Evolutionary conservation across 352 stramenopile species (phyloP), one percentile per base, ranked within the genome.

Genomic region (Phytopythium helicoides): DNA sequence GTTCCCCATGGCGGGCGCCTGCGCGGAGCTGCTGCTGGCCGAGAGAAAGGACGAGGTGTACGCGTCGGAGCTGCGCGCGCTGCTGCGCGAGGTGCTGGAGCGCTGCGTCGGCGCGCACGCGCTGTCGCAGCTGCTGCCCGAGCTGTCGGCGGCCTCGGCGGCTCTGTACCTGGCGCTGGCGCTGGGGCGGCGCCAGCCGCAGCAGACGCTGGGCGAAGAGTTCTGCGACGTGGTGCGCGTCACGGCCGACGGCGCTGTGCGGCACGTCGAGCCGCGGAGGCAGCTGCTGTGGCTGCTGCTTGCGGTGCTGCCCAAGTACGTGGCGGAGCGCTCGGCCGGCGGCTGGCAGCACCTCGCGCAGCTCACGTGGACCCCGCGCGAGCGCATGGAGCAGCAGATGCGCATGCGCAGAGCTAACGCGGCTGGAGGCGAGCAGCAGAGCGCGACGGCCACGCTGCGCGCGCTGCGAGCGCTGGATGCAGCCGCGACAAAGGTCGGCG

Each of bases 171-270:
- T 81, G 47, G 40, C 73, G 55, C 61, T 89, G 25, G 76, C 69
- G 42, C 66, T 94, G 15, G 71, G 78, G 6, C 47, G 58, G 41
- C 68, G 68, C 47, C 75, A 75, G 44, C 78, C 83, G 33, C 70
- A 84, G 50, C 86, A 95, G 52, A 93, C 83, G 34, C 70, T 95
- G n/a, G 86, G 86, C 9, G 86, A 95, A 54, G 86, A 95, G 46
- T 95, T 89, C 55, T 94, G 86, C 40, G 84, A 94, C 46, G 69
- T 94, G 12, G 73, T 93, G 41, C 83, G 83, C 31, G 76, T 93
- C 21, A 70, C 66, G 5, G 19, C 22, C 1, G 45, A 18, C 0
- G 31, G 46, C 0, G 28, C 22, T 0, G 51, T 85, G n/a, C 40
- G 40, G 15, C 73, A 75, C 47, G 66, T 86, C n/a, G 34, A 47